Evolutionary conservation across 1,284 basidiomycete genomes (phyloP).

Genomic region (Lignosus rhinocerotis): DNA sequence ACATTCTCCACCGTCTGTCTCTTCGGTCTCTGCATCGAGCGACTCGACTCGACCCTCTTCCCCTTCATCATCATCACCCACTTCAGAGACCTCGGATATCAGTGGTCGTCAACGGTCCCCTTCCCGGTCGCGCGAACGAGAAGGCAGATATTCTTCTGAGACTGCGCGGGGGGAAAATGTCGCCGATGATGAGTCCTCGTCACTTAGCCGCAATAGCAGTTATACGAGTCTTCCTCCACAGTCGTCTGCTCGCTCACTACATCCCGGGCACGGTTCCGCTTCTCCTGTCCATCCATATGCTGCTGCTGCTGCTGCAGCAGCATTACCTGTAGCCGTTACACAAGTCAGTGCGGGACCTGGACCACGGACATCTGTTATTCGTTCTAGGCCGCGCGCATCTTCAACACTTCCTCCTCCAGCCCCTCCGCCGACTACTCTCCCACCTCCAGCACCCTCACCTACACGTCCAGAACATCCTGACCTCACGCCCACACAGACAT

Average conservation of each 20-base stretch:
- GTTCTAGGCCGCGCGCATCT: constrained; percentile 48
- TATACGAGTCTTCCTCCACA: constrained; percentile 27
- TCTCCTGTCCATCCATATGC: constrained; percentile 34
- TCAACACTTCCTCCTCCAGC: constrained; percentile 64
- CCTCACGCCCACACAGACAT: constrained; percentile 21
- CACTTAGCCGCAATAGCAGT: constrained; percentile 18
- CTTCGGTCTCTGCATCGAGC: constrained; percentile 48
- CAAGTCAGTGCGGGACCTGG: constrained; percentile 12
- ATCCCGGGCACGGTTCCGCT: constrained; percentile 18
- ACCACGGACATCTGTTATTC: constrained; percentile 24
- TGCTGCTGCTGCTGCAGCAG: constrained; percentile 7
- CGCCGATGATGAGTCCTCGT: constrained; percentile 36
- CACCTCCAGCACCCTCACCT: constrained; percentile 60
- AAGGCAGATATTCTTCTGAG: constrained; percentile 31
- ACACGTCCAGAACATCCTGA: constrained; percentile 33
- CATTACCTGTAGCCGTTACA: constrained; percentile 4
- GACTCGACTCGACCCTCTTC: constrained; percentile 53
- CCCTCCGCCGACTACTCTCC: constrained; percentile 61
- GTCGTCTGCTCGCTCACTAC: constrained; percentile 9
- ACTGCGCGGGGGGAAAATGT: constrained; percentile 27
- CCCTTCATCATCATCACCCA: constrained; percentile 54
- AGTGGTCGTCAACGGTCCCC: constrained; percentile 39
- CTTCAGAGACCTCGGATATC: constrained; percentile 49
- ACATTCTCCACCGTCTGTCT: constrained; percentile 55
- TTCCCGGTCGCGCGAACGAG: constrained; percentile 33